These are phyloP conservation scores for Clausena lansium DNA, from an alignment of 345 rosid species.

Conservation along the genomic window DNA sequence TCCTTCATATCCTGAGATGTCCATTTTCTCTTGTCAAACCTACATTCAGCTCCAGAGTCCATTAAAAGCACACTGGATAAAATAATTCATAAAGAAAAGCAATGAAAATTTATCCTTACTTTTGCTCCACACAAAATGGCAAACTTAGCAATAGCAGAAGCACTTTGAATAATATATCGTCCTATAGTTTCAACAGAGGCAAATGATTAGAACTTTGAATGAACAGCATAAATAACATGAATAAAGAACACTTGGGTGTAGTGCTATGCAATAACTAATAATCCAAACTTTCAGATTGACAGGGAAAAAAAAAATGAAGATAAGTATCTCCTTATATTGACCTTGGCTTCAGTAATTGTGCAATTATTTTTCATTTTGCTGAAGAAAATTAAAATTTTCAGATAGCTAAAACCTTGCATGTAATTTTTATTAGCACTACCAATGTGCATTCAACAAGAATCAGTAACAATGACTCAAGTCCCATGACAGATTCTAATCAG, in stretches of 20 bases:
- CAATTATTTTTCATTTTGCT: not conserved
- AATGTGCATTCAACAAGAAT: not conserved
- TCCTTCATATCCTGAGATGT: conserved; percentile 31
- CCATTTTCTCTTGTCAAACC: conserved; percentile 37
- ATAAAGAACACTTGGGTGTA: not conserved
- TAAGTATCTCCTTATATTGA: not conserved
- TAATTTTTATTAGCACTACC: not conserved
- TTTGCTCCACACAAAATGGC: conserved; percentile 37
- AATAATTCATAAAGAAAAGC: conserved; percentile 15
- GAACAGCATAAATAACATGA: not conserved
- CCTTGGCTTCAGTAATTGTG: not conserved
- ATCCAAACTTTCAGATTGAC: not conserved
- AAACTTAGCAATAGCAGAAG: conserved; percentile 60
- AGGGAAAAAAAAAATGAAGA: not conserved
- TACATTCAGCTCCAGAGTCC: conserved; percentile 23
- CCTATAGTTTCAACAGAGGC: conserved; percentile 43
- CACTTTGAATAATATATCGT: conserved; percentile 76
- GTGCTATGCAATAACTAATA: not conserved
- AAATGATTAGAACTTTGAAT: conserved; percentile 18
- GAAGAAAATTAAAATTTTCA: not conserved
- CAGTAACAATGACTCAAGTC: not conserved
- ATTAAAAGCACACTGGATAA: conserved; percentile 3
- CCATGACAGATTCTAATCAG: not conserved
- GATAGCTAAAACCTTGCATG: not conserved
- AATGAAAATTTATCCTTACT: conserved; percentile 39